Conservation (phyloP, 2,329 filamentous ascomycete genomes). For the Pyricularia sp. region DNA sequence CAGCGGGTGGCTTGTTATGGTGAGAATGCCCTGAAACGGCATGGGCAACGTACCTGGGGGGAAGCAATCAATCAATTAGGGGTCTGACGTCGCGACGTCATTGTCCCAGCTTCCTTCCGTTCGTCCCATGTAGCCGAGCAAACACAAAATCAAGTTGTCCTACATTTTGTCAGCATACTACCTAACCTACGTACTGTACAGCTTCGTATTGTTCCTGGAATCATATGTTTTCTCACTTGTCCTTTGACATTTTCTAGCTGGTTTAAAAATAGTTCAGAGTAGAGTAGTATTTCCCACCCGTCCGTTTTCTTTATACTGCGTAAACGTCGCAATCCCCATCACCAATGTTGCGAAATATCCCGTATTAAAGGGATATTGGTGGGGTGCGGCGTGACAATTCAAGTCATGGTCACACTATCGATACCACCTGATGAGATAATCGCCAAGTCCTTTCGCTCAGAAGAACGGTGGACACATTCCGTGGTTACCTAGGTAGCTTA, state of each 20-base stretch:
- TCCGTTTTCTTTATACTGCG: background rate
- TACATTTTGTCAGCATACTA: background rate
- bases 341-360: background rate
- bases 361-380: background rate
- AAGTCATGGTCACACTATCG: background rate
- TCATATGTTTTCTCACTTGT: background rate
- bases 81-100: background rate
- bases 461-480: background rate
- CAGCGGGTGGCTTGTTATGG: background rate
- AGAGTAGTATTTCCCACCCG: background rate
- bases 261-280: background rate
- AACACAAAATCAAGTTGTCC: background rate
- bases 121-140: background rate
- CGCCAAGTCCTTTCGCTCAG: background rate
- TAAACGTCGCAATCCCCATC: background rate
- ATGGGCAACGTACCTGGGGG: background rate
- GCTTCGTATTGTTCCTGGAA: background rate
- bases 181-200: too few relatives aligned
- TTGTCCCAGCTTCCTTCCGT: background rate
- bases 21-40: background rate
- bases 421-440: background rate
- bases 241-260: background rate
- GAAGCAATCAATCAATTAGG: background rate
- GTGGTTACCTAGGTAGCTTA: background rate
- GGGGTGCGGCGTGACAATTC: background rate